Evolutionary conservation across 2,329 filamentous ascomycete genomes (phyloP).

Genomic region (Fusarium pilosicola): DNA sequence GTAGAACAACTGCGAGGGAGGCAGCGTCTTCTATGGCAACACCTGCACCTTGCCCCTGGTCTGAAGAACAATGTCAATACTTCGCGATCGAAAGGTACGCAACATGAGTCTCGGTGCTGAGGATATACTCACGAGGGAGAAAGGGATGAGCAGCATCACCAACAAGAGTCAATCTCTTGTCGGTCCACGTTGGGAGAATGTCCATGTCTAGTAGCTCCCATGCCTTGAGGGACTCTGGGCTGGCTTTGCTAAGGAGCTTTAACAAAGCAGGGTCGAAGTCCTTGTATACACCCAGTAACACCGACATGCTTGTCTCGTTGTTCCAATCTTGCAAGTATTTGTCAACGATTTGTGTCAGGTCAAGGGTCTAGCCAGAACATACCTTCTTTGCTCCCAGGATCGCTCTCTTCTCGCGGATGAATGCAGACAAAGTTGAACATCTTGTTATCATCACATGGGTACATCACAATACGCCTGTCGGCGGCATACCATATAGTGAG

Average conservation of each 20-base stretch:
- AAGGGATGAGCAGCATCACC: slow-evolving; percentile 78
- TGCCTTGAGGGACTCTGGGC: slow-evolving; percentile 59
- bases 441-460: slow-evolving; percentile 56
- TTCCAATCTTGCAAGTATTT: slow-evolving; percentile 1
- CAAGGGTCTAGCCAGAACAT: fast-evolving
- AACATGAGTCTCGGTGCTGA: fast-evolving
- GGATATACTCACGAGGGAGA: slow-evolving; percentile 53
- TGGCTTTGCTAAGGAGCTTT: slow-evolving; percentile 55
- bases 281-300: slow-evolving; percentile 49
- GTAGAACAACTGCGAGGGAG: slow-evolving; percentile 66
- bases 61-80: neutral
- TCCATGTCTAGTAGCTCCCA: slow-evolving; percentile 73
- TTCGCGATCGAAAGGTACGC: fast-evolving
- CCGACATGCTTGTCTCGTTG: neutral
- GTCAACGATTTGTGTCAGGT: neutral
- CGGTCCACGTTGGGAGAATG: slow-evolving; percentile 63
- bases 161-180: slow-evolving; percentile 66
- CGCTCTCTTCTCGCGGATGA: slow-evolving; percentile 51
- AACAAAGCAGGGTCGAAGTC: slow-evolving; percentile 55
- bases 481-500: slow-evolving; percentile 52
- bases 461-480: slow-evolving; percentile 58
- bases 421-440: slow-evolving; percentile 62
- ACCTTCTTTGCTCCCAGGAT: neutral
- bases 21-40: slow-evolving; percentile 76
- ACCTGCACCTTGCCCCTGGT: slow-evolving; percentile 56